phyloP scores from a whole-genome alignment of 202 grass and related monocot species.

The Miscanthus sacchariflorus region DNA sequence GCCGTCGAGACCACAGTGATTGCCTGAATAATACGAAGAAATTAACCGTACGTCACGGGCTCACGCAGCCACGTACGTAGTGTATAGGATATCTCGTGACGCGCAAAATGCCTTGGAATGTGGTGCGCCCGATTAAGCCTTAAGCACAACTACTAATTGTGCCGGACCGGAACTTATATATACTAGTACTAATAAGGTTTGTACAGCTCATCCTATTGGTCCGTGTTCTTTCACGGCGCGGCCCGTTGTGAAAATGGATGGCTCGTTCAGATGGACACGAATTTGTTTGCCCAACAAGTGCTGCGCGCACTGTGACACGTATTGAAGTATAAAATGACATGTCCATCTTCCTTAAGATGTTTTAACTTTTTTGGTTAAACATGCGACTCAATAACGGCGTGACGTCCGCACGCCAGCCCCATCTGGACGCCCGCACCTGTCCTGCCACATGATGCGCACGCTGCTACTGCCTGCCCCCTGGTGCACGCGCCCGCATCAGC shows the following conservation, averaged over 20 bases:
- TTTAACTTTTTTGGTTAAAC: not conserved
- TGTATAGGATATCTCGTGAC: not conserved
- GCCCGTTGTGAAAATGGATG: not conserved
- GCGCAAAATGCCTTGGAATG: not conserved
- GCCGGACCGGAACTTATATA: not conserved
- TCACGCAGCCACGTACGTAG: not conserved
- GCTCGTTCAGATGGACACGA: too few species aligned
- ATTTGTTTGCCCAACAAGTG: too few species aligned
- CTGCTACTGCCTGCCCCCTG: too few species aligned
- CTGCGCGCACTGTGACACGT: too few species aligned
- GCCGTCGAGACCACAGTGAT: constrained; percentile 71
- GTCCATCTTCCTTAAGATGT: not conserved
- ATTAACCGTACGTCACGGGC: not conserved
- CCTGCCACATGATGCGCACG: too few species aligned
- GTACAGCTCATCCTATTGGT: not conserved
- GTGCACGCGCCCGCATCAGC: too few species aligned
- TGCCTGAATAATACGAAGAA: constrained; percentile 38
- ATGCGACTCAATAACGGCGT: not conserved
- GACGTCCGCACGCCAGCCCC: too few species aligned
- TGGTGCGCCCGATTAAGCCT: not conserved
- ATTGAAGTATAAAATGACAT: not conserved
- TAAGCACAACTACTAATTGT: not conserved
- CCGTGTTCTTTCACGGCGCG: not conserved
- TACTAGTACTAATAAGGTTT: not conserved
- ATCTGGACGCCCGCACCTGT: too few species aligned